Percentiles rank a stretch among this genome's conserved stretches.
Evolutionary conservation across 164 flowering plant species (phyloP).

Genomic region (Stephania japonica): DNA sequence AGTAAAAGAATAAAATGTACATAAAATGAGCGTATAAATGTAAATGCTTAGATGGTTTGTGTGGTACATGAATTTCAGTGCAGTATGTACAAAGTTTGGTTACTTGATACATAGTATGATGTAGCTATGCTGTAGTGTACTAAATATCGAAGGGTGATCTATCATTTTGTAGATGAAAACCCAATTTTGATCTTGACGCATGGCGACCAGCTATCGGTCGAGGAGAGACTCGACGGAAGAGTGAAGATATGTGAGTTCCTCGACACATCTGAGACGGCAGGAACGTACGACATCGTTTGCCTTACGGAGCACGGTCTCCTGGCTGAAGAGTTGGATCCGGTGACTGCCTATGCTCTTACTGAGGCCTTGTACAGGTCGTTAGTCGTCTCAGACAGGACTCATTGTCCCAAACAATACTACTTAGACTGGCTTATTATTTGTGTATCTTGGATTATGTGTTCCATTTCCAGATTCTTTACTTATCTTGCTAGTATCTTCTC

Average conservation of each 20-base stretch:
- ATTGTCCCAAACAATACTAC: constrained; percentile 33
- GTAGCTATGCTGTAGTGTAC: too few relatives aligned
- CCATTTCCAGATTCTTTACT: constrained; percentile 31
- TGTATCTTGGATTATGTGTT: constrained; percentile 31
- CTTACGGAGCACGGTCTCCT: constrained; percentile 57
- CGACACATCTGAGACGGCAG: constrained; percentile 46
- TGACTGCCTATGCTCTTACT: constrained; percentile 49
- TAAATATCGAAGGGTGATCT: too few relatives aligned
- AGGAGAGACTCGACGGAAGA: constrained; percentile 57
- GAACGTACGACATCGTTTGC: constrained; percentile 63
- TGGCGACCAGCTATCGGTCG: constrained; percentile 52
- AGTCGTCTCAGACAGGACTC: constrained; percentile 45
- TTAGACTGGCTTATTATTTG: constrained; percentile 25
- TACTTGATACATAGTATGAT: too few relatives aligned
- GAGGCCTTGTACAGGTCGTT: constrained; percentile 65
- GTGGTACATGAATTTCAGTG: too few relatives aligned
- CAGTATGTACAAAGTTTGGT: too few relatives aligned
- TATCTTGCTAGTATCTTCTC: constrained; percentile 37
- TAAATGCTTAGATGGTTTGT: too few relatives aligned
- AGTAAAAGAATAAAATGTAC: too few relatives aligned
- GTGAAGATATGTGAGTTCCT: constrained; percentile 45
- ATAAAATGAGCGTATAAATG: too few relatives aligned
- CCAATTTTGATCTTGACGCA: constrained; percentile 71
- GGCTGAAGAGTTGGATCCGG: constrained; percentile 55
- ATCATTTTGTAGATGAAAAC: constrained; percentile 48